These are phyloP conservation scores for Neurospora hispaniola DNA, from an alignment of 495 filamentous ascomycete genomes.

Conservation along the genomic window DNA sequence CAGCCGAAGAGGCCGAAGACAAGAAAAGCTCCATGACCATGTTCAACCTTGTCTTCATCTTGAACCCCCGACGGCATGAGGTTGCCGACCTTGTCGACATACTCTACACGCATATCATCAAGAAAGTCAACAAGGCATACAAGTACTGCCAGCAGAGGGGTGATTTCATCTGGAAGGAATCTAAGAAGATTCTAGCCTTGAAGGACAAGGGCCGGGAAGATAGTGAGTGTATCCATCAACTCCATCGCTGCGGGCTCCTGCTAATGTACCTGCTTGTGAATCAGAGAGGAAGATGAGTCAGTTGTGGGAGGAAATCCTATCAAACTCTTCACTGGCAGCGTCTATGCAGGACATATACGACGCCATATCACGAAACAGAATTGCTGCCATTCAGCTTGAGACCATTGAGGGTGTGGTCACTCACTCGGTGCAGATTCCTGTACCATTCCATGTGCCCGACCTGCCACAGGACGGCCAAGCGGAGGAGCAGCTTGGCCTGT, in stretches of 20 bases:
- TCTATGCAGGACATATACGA: conserved; percentile 73
- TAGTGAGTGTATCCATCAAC: conserved; percentile 35
- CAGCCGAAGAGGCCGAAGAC: conserved; percentile 40
- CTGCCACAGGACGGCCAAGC: conserved; percentile 54
- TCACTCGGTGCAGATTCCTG: conserved; percentile 79
- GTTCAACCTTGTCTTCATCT: conserved; percentile 93
- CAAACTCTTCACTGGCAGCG: conserved; percentile 66
- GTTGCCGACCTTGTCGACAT: conserved; percentile 62
- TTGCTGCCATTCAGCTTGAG: conserved; percentile 49
- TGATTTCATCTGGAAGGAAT: conserved; percentile 81
- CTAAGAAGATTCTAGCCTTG: conserved; percentile 61
- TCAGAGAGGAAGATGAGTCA: conserved; percentile 42
- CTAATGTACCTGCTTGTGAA: conserved; percentile 4
- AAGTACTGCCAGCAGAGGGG: conserved; percentile 83
- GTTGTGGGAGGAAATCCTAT: conserved; percentile 60
- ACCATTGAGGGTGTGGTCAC: conserved; percentile 39
- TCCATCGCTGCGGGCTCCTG: conserved; percentile 1
- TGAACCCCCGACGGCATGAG: conserved; percentile 68
- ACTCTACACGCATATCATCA: conserved; percentile 79
- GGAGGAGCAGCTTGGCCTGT: conserved; percentile 59
- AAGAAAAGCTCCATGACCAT: conserved; percentile 65
- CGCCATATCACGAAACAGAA: conserved; percentile 70
- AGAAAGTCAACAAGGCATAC: conserved; percentile 78
- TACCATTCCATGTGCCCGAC: conserved; percentile 62
- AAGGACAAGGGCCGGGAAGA: conserved; percentile 72